Evolutionary conservation across 352 stramenopile genomes (phyloP).

Genomic region (Pythium aphanidermatum): DNA sequence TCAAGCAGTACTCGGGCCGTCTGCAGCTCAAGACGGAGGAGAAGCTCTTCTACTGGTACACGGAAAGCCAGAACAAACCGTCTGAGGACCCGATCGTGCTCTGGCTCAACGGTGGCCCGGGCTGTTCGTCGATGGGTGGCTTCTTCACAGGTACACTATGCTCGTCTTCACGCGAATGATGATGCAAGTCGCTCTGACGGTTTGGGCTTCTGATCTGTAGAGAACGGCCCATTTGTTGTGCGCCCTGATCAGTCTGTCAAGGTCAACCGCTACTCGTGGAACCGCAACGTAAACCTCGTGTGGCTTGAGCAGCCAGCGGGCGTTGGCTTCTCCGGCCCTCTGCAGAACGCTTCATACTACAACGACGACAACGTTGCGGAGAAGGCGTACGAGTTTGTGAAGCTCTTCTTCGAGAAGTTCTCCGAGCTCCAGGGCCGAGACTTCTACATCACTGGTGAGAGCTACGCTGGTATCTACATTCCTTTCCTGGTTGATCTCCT

Average conservation of each 20-base stretch:
- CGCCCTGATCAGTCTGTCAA: slow-evolving; percentile 43
- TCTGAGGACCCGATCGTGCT: slow-evolving; percentile 64
- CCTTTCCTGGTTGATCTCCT: slow-evolving; percentile 76
- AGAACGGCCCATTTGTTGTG: slow-evolving; percentile 78
- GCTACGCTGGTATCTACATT: slow-evolving; percentile 89
- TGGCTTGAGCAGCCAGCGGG: slow-evolving; percentile 72
- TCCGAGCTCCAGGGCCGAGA: slow-evolving; percentile 59
- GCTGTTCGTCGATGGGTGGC: slow-evolving; percentile 68
- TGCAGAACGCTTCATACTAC: slow-evolving; percentile 64
- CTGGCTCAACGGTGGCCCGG: slow-evolving; percentile 77
- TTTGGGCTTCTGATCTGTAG: slow-evolving; percentile 16
- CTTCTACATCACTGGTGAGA: slow-evolving; percentile 83
- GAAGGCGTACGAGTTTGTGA: slow-evolving; percentile 75
- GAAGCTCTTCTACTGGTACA: slow-evolving; percentile 82
- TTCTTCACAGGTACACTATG: slow-evolving; percentile 31
- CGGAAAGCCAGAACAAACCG: slow-evolving; percentile 53
- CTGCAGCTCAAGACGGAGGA: slow-evolving; percentile 43
- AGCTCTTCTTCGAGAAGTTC: slow-evolving; percentile 64
- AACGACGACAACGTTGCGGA: slow-evolving; percentile 73
- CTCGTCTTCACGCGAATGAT: too few relatives aligned
- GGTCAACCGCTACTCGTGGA: slow-evolving; percentile 71
- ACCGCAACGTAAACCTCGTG: slow-evolving; percentile 71
- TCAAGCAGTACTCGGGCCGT: slow-evolving; percentile 71
- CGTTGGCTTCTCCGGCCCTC: slow-evolving; percentile 61
- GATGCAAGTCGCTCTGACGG: too few relatives aligned